These are phyloP conservation scores for Hanseniaspora vineae DNA, from an alignment of 805 yeast species.

Conservation along the genomic window DNA sequence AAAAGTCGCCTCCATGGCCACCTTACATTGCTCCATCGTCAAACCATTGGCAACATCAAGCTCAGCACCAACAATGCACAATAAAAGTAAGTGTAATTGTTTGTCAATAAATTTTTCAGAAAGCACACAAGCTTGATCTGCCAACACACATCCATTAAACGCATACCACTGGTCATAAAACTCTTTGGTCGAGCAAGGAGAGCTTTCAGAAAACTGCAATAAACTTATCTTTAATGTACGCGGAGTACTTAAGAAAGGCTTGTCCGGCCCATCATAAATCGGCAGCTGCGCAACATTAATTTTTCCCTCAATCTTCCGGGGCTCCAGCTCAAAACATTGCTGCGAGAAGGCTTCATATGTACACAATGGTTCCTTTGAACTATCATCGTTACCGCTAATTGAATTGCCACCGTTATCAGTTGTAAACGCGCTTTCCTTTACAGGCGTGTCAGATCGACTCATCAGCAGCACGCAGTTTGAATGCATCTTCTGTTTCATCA, in stretches of 20 bases:
- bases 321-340: conserved; percentile 26
- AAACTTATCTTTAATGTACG: conserved; percentile 12
- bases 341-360: conserved; percentile 19
- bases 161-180: conserved; percentile 40
- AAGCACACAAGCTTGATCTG: conserved; percentile 26
- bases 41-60: conserved; percentile 15
- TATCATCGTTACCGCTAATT: too few relatives aligned
- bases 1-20: conserved; percentile 7
- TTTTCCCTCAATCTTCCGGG: conserved; percentile 20
- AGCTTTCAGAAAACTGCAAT: conserved; percentile 26
- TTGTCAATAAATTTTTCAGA: conserved; percentile 23
- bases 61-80: conserved; percentile 28
- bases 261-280: conserved; percentile 22
- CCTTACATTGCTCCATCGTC: conserved; percentile 16
- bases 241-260: conserved; percentile 2
- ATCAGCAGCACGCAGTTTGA: conserved; percentile 67
- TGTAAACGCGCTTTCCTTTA: too few relatives aligned
- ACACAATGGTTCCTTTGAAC: conserved; percentile 12
- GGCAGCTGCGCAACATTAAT: conserved; percentile 25
- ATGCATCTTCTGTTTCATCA: conserved; percentile 68
- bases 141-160: conserved; percentile 41
- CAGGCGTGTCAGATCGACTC: conserved; percentile 1
- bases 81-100: conserved; percentile 24
- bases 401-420: too few relatives aligned
- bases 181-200: conserved; percentile 45